These are phyloP conservation scores for Aspergillus conjunctus DNA, from an alignment of 495 filamentous ascomycete species.

Conservation along the genomic window DNA sequence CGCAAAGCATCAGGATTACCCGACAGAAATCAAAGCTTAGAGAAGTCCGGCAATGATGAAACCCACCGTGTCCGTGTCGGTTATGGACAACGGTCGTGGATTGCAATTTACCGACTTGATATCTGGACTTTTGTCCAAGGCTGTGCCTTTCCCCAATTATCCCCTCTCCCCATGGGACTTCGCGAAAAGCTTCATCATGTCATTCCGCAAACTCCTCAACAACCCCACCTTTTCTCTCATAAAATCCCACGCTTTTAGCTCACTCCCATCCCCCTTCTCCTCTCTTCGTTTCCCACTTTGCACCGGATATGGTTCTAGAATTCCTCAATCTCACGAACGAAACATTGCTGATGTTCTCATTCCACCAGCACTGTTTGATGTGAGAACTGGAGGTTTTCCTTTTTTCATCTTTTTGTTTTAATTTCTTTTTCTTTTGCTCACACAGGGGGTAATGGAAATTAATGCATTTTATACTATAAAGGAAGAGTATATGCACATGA, in stretches of 20 bases:
- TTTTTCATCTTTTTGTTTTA: neutral
- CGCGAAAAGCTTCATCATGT: neutral
- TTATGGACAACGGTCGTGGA: neutral
- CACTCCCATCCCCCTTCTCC: neutral
- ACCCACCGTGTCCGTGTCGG: neutral
- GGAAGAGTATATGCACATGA: neutral
- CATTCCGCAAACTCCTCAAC: neutral
- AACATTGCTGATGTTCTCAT: neutral
- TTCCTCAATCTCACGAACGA: neutral
- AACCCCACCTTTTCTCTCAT: neutral
- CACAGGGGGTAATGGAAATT: neutral
- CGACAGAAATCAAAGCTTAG: slow-evolving; percentile 28
- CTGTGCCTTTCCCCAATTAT: slow-evolving; percentile 14
- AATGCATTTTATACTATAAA: neutral
- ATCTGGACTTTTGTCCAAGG: neutral
- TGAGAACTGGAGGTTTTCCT: neutral
- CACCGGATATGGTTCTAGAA: neutral
- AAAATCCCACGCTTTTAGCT: neutral
- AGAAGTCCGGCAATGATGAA: neutral
- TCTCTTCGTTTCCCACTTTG: neutral
- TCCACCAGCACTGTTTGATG: neutral
- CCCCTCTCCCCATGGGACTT: too few species aligned
- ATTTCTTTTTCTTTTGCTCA: neutral
- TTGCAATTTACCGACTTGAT: neutral
- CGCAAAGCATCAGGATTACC: slow-evolving; percentile 67